Evolutionary conservation across 495 filamentous ascomycete species (phyloP), one percentile per base, ranked within the genome.

Genomic region (Aspergillus nanangensis): DNA sequence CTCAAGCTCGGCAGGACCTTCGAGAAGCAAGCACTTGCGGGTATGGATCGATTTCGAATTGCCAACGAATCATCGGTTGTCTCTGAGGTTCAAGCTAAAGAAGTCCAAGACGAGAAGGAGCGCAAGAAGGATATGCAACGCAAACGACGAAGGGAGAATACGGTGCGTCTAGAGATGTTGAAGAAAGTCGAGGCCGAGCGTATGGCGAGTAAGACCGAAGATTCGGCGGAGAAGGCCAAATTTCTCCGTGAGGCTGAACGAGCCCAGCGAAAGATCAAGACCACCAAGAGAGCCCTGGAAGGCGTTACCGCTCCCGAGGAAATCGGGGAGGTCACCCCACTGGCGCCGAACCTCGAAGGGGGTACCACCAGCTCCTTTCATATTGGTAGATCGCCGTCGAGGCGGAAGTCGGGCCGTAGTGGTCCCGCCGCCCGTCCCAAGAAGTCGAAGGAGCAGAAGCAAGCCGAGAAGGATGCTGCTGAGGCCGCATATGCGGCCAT

Each of bases 71-170:
- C 80, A 4, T 82, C 81, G 11, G 93, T 91, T 14, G 73, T 90
- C 41, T 78, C 85, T 35, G 84, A 95, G 53, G 92, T 98, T 1
- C 87, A 93, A 48, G 82, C 86, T 44, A 87, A 87, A 50, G 93
- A 96, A 60, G 75, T 96, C 7, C 85, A 86, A 45, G 90, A 93
- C 38, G 93, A 99, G 61, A 99, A 97, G 63, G 94, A 97, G 66
- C 88, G 94, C 21, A 99, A 99, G 76, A 99, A 99, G 71, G 93
- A 97, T 51, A 95, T 96, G 87, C 93, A 99, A 58, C 85, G 94
- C 19, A 97, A 96, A 70, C 82, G 93, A 19, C 84, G 93, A n/a
- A 82, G 93, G 15, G 93, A 98, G 62, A 96, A 96, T 68, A 95
- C 93, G 9, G 85, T 96, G 61, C 85, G 87, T 11, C 76, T 83